A percentile compares a stretch with the other conserved stretches of the same genome.
Conservation (phyloP, 306 rosid genomes). For the Vachellia collinsii region DNA sequence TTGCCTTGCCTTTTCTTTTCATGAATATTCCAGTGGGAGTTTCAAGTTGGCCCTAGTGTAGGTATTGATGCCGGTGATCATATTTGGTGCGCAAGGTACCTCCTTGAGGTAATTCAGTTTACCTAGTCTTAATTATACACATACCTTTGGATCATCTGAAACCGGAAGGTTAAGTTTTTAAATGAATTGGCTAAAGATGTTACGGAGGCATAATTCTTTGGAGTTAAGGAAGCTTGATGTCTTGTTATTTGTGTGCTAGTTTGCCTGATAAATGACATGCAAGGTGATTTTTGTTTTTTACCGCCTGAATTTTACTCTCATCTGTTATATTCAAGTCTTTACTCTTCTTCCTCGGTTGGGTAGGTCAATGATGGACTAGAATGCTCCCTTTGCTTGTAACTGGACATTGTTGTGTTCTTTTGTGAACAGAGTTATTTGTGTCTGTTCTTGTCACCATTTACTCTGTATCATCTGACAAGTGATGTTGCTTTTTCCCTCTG, state of each 20-base stretch:
- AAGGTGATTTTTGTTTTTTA: background rate
- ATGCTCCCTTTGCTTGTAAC: conserved; percentile 4
- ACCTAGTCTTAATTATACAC: conserved; percentile 32
- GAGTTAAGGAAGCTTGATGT: background rate
- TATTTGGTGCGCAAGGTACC: conserved; percentile 89
- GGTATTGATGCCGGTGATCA: conserved; percentile 98
- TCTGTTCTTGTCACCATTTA: background rate
- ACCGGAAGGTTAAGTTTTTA: conserved; percentile 10
- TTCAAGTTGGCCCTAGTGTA: conserved; percentile 98
- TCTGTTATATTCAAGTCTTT: conserved; percentile 17
- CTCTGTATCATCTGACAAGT: conserved; percentile 22
- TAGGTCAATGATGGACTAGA: conserved; percentile 1
- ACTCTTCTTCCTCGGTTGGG: conserved; percentile 1
- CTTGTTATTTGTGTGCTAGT: background rate
- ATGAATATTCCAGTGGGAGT: conserved; percentile 83
- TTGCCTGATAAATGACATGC: conserved; percentile 6
- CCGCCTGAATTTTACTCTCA: background rate
- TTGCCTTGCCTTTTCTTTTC: conserved; percentile 38
- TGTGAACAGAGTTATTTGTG: background rate
- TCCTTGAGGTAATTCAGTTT: conserved; percentile 82
- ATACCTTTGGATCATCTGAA: conserved; percentile 19
- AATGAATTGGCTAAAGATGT: background rate
- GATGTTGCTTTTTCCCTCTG: conserved; percentile 14
- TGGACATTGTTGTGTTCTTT: conserved; percentile 14
- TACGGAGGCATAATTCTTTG: background rate